Evolutionary conservation across 2,329 filamentous ascomycete species (phyloP), one percentile per base, ranked within the genome.

Genomic region (Sclerotinia borealis): DNA sequence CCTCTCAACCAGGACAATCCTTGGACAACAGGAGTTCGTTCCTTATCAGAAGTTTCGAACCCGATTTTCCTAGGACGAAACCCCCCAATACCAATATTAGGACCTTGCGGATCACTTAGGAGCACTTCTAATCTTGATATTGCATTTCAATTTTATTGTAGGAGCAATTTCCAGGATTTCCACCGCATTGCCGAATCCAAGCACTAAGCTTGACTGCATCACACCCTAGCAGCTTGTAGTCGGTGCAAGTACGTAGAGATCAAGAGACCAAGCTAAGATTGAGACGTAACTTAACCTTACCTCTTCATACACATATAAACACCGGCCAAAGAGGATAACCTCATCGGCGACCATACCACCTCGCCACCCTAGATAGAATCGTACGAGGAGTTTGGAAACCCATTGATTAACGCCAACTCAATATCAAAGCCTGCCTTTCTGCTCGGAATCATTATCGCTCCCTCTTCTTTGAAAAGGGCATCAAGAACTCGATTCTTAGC

Each of bases 191-290:
- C 43, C 29, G 55, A 48, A 27, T 9, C 25, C n/a, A 47, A 48
- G n/a, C 41, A 36, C 59, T 27, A 45, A 54, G n/a, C 36, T 31
- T 25, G 25, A 22, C 29, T 51, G 34, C 48, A 25, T 60, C 45
- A 37, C 11, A 41, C 13, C 58, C 58, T 41, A 39, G 58, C 45
- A 36, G 22, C 48, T 54, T 25, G n/a, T 52, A 25, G 37, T 25
- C 29, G 48, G 37, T 43, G 29, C 48, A 61, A 61, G 59, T 52
- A 54, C 48, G n/a, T 34, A 56, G 52, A 56, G 52, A 17, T 43
- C 17, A 54, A 36, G 37, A 61, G 52, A 22, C 52, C 37, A 61
- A 36, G 27, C 48, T 51, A 39, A 60, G 31, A 51, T 61, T 61
- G 9, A 61, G 39, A 43, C n/a, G 25, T 34, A 48, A 59, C 34